Conservation (phyloP, 495 filamentous ascomycete species). For the Astrothelium macrocarpum region DNA sequence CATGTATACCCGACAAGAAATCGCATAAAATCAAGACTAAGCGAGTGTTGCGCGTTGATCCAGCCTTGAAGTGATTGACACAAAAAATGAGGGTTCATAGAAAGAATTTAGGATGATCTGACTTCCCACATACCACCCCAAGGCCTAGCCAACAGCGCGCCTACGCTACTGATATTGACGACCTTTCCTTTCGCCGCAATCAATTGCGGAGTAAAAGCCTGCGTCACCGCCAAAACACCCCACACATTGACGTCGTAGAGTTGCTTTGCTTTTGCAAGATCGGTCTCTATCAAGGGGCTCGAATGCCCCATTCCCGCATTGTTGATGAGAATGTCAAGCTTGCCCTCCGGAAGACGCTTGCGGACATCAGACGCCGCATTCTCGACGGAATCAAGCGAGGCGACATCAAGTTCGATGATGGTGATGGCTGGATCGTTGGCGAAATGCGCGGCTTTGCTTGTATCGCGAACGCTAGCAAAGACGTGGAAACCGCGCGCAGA, state of each 20-base stretch:
- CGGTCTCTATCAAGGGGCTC: constrained; percentile 38
- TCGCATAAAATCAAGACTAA: too few relatives aligned
- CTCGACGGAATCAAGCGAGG: constrained; percentile 32
- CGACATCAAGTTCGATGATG: constrained; percentile 42
- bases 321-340: background rate
- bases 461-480: constrained; percentile 46
- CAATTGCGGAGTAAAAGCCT: constrained; percentile 46
- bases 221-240: constrained; percentile 40
- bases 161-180: constrained; percentile 35
- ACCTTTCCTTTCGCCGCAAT: constrained; percentile 39
- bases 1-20: too few relatives aligned
- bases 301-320: background rate
- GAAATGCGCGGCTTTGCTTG: constrained; percentile 33
- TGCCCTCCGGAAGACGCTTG: background rate
- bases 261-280: constrained; percentile 33
- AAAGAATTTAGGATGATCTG: background rate
- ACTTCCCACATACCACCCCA: background rate
- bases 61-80: background rate
- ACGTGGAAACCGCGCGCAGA: constrained; percentile 41
- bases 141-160: background rate
- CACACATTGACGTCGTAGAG: constrained; percentile 50
- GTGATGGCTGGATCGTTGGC: constrained; percentile 32
- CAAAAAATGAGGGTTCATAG: background rate
- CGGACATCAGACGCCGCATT: background rate
- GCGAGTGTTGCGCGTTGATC: too few relatives aligned